Conservation (phyloP, 2,329 filamentous ascomycete genomes). For the Fusarium siculi region DNA sequence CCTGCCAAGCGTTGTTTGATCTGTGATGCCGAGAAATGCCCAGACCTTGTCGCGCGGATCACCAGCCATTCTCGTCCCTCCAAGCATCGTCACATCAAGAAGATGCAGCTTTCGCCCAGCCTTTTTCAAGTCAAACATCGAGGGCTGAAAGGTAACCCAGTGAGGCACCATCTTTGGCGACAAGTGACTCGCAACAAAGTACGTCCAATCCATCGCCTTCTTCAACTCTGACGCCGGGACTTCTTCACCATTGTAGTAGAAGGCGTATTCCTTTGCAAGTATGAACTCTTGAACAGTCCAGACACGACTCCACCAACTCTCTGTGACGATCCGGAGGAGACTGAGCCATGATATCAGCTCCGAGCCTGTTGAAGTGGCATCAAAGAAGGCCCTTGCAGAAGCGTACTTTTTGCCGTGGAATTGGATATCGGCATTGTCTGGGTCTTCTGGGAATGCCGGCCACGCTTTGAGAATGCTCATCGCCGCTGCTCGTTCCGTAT, state of each 20-base stretch:
- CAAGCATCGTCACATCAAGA: slow-evolving; percentile 12
- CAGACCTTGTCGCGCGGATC: slow-evolving; percentile 20
- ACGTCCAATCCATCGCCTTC: slow-evolving; percentile 24
- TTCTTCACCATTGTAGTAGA: slow-evolving; percentile 6
- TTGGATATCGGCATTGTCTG: not conserved
- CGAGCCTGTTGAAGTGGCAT: slow-evolving; percentile 5
- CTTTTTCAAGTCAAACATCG: slow-evolving; percentile 14
- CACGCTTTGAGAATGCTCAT: slow-evolving; percentile 3
- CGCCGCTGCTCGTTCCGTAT: not conserved
- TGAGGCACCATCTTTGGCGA: not conserved
- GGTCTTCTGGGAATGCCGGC: slow-evolving; percentile 11
- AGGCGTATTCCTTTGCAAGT: slow-evolving; percentile 6
- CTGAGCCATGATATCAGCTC: slow-evolving; percentile 10
- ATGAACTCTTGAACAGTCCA: slow-evolving; percentile 28
- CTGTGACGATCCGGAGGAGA: not conserved
- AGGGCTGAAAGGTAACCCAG: slow-evolving; percentile 15
- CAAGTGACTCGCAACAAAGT: slow-evolving; percentile 2
- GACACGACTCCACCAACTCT: slow-evolving; percentile 28
- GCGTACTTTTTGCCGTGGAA: slow-evolving; percentile 19
- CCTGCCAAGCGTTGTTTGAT: not conserved
- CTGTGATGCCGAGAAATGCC: slow-evolving; percentile 17
- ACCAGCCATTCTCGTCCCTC: slow-evolving; percentile 10
- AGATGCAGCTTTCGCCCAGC: not conserved
- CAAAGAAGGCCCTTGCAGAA: slow-evolving; percentile 9
- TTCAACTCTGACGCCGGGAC: not conserved